phyloP scores from a whole-genome alignment of 371 early-diverging fungal species.

The Fennellomyces sp. region DNA sequence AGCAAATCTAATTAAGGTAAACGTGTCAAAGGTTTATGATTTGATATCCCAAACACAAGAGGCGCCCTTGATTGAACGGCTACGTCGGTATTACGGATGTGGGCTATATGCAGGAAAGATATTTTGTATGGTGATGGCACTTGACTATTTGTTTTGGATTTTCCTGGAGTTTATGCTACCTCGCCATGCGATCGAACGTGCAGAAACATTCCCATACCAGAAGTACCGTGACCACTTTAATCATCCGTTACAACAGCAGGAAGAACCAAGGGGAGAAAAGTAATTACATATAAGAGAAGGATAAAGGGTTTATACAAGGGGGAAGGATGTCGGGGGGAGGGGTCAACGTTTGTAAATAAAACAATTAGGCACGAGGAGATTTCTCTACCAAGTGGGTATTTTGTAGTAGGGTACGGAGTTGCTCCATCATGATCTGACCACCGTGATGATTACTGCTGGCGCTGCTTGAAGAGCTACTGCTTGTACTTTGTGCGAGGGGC shows the following conservation, averaged over 20 bases:
- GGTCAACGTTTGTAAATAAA: background rate
- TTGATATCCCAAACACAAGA: constrained; percentile 63
- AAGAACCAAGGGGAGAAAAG: background rate
- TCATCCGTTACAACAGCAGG: background rate
- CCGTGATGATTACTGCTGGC: background rate
- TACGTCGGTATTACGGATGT: constrained; percentile 86
- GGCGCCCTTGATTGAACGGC: constrained; percentile 83
- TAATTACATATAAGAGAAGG: background rate
- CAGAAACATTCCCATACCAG: constrained; percentile 66
- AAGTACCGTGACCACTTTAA: constrained; percentile 46
- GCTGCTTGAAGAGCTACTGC: background rate
- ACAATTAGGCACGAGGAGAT: background rate
- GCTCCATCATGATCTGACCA: constrained; percentile 7
- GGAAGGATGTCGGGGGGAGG: background rate
- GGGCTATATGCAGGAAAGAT: constrained; percentile 94
- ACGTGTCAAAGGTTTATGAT: constrained; percentile 63
- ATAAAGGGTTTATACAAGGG: background rate
- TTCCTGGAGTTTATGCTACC: constrained; percentile 89
- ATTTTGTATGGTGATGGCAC: constrained; percentile 85
- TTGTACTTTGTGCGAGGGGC: background rate
- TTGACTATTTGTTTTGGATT: constrained; percentile 82
- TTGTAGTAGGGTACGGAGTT: constrained; percentile 6
- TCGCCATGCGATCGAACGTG: constrained; percentile 68
- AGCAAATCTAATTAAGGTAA: constrained; percentile 8
- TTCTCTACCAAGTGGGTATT: constrained; percentile 10